Evolutionary conservation across 2,329 filamentous ascomycete genomes (phyloP), one percentile per base, ranked within the genome.

Genomic region (Pseudopyrenochaeta lycopersici): DNA sequence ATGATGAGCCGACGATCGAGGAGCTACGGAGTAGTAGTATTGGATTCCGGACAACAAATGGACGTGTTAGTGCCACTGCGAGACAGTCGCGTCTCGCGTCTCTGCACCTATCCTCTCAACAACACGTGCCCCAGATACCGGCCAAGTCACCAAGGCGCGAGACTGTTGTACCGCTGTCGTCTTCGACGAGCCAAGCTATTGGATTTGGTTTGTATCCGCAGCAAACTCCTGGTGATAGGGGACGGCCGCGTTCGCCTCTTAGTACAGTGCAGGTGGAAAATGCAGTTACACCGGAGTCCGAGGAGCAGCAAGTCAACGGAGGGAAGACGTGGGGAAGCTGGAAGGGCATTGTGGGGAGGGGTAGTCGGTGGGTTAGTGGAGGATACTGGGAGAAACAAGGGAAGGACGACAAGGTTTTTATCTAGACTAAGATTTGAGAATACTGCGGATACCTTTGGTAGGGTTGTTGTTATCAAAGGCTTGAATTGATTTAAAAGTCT

Each of bases 271-370:
- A 55, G 27, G 46, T 47, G 18, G 60, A 39, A 12, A 63, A 58
- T 46, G 52, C 54, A 12, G 48, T 39, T n/a, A 60, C 47, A 40
- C 57, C 55, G 9, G 58, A 57, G 29, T 29, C 40, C 9, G 62
- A 49, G 17, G 60, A 49, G 46, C 47, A 54, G n/a, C 61, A 62
- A 52, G 61, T 18, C 21, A 58, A 52, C 52, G 45, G 53, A 30
- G 52, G 51, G 56, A 63, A 59, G 54, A 66, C 58, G 30, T 66
- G 66, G 70, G 66, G 66, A 21, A 67, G 62, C 46, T 49, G 61
- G 56, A 71, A 61, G 55, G 52, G 49, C 17, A 53, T 63, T 30
- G 30, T 68, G 35, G 42, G 59, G n/a, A 46, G 62, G 39, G 49
- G 50, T 7, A 56, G 54, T 40, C 33, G 52, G 29, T 58, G 53